Evolutionary conservation across 2,329 filamentous ascomycete genomes (phyloP), one percentile per base, ranked within the genome.

Genomic region (Blastomyces gilchristii): DNA sequence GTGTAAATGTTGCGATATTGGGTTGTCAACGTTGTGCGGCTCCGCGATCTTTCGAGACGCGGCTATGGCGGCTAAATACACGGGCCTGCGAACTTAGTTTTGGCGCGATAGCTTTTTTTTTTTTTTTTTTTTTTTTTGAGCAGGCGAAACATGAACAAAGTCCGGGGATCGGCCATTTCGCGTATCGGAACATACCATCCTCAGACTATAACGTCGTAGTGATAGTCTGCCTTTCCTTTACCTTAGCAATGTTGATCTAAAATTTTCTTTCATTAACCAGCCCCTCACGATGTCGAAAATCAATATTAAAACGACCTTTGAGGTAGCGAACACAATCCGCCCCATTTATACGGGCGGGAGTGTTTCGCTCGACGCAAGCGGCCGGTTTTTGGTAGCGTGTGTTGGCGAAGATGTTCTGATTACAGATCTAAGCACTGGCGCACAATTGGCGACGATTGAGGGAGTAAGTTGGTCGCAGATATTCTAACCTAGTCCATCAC

Each of bases 261-360:
- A 22, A 18, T 45, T 16, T 58, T 22, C 9, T 22, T 49, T 53
- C 18, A 49, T 34, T 6, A 37, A 18, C 28, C 45, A 39, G 22
- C 25, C 14, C 43, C 12, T 2, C 28, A 67, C 66, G 60, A 77
- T 77, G 69, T 83, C 82, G 71, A 82, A 82, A 74, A 76, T 82
- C 65, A 79, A 78, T 50, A 75, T 82, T 69, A 95, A 91, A 81
- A 97, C 91, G 63, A 96, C 93, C 3, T 99, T 97, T 75, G 90
- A 95, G 72, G 85, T 88, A 64, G 83, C 83, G 67, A 86, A 88
- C 71, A 89, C 91, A 58, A 89, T 99, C 63, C 89, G 91, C 70
- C 94, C 94, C 25, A 93, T 97, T 59, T 97, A 94, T 73, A 96
- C 93, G 1, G 94, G 94, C 62, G 94, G 94, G 53, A 88, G 89